These are phyloP conservation scores for Seiridium cupressi DNA, from an alignment of 2,329 filamentous ascomycete genomes.

Conservation along the genomic window DNA sequence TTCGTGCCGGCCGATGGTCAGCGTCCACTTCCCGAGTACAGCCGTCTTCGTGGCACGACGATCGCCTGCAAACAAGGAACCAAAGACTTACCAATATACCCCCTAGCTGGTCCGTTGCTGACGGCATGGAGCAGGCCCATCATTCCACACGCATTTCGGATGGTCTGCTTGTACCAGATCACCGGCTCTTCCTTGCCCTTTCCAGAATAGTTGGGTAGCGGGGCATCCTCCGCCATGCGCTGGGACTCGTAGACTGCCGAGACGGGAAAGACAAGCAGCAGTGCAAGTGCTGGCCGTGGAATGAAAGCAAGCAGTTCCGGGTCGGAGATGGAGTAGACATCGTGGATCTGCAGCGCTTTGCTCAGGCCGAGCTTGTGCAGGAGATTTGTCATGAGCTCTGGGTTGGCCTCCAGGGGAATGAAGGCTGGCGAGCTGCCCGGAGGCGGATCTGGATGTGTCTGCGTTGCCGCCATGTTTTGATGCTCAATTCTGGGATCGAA, in stretches of 20 bases:
- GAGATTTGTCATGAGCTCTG: slow-evolving; percentile 81
- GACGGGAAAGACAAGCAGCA: slow-evolving; percentile 90
- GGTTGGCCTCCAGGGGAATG: slow-evolving; percentile 71
- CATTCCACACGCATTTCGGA: slow-evolving; percentile 87
- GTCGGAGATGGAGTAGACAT: slow-evolving; percentile 89
- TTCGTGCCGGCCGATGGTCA: neutral
- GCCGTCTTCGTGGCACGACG: neutral
- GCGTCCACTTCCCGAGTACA: neutral
- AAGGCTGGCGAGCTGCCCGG: slow-evolving; percentile 42
- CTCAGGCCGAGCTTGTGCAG: slow-evolving; percentile 82
- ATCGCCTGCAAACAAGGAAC: no score
- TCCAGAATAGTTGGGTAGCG: slow-evolving; percentile 62
- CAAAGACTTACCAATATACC: slow-evolving; percentile 51
- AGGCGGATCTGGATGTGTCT: slow-evolving; percentile 35
- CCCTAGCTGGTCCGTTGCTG: slow-evolving; percentile 69
- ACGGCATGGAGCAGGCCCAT: slow-evolving; percentile 86
- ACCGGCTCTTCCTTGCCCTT: slow-evolving; percentile 71
- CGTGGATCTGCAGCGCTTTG: slow-evolving; percentile 74
- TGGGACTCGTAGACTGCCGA: slow-evolving; percentile 75
- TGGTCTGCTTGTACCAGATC: slow-evolving; percentile 93
- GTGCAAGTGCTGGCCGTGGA: slow-evolving; percentile 81
- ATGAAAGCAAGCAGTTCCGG: slow-evolving; percentile 81
- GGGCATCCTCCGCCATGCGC: slow-evolving; percentile 70
- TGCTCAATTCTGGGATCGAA: no score
- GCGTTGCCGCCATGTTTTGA: slow-evolving; percentile 14